Percentiles rank a stretch among this genome's conserved stretches.
Evolutionary conservation across 2,329 filamentous ascomycete species (phyloP).

Genomic region (Alternaria triticimaculans): DNA sequence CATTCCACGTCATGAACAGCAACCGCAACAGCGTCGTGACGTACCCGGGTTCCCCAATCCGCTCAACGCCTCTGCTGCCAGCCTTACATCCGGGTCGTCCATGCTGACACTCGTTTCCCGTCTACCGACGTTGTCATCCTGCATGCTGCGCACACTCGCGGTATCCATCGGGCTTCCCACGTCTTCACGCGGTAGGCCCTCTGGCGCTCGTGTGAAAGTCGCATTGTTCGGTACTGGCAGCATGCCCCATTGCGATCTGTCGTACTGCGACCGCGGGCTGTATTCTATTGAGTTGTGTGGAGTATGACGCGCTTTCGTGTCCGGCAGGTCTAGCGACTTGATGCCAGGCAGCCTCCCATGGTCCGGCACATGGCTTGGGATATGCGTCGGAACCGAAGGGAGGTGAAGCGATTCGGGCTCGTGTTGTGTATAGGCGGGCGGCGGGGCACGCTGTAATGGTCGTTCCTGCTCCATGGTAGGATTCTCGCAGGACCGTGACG

Average conservation of each 20-base stretch:
- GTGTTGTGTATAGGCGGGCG: constrained; percentile 53
- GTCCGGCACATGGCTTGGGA: constrained; percentile 27
- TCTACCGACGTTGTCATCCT: constrained; percentile 38
- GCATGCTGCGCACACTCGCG: constrained; percentile 52
- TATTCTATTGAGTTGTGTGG: constrained; percentile 43
- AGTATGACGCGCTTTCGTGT: constrained; percentile 33
- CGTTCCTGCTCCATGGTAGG: constrained; percentile 40
- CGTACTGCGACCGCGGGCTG: constrained; percentile 38
- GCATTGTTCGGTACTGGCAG: constrained; percentile 35
- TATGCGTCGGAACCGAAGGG: constrained; percentile 52
- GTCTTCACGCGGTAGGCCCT: constrained; percentile 37
- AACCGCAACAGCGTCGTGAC: constrained; percentile 20
- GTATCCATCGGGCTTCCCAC: constrained; percentile 54
- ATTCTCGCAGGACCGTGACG: not conserved
- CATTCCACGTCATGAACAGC: not conserved
- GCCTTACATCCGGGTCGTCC: constrained; percentile 57
- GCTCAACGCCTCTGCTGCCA: constrained; percentile 59
- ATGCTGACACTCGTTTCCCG: constrained; percentile 55
- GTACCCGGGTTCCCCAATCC: constrained; percentile 58
- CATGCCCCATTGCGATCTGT: constrained; percentile 34
- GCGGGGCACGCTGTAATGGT: constrained; percentile 48
- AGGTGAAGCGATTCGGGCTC: constrained; percentile 50
- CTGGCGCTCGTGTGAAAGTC: constrained; percentile 43
- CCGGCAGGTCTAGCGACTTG: constrained; percentile 51
- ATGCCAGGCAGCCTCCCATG: constrained; percentile 52